A percentile compares a stretch with the other conserved stretches of the same genome.
These are phyloP conservation scores for Penicillium psychrosexuale DNA, from an alignment of 2,329 filamentous ascomycete genomes.

Conservation along the genomic window DNA sequence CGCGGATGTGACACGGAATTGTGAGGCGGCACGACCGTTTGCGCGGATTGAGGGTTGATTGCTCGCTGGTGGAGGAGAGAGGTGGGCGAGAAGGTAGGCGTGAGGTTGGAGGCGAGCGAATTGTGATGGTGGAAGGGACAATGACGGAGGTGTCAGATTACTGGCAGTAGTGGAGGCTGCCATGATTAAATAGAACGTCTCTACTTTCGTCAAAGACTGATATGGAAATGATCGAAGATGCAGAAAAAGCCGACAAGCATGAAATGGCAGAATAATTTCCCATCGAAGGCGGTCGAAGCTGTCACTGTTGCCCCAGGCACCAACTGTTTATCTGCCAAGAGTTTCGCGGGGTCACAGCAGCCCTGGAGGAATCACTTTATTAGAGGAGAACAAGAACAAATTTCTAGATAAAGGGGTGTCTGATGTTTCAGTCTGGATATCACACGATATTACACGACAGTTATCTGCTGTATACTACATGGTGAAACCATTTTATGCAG, in stretches of 20 bases:
- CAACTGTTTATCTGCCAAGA: not conserved
- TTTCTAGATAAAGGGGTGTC: not conserved
- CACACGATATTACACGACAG: not conserved
- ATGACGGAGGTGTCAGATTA: constrained; percentile 40
- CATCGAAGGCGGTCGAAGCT: constrained; percentile 23
- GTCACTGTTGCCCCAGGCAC: constrained; percentile 7
- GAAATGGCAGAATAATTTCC: constrained; percentile 25
- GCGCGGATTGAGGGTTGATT: constrained; percentile 63
- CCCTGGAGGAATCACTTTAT: not conserved
- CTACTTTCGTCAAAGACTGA: not conserved
- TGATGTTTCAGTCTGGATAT: not conserved
- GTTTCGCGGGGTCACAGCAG: not conserved
- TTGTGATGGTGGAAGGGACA: constrained; percentile 59
- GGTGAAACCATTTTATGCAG: not conserved
- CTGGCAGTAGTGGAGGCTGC: constrained; percentile 19
- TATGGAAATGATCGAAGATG: constrained; percentile 4
- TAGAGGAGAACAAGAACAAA: not conserved
- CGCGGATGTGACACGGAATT: constrained; percentile 69
- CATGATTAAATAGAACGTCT: constrained; percentile 17
- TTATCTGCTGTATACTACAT: not conserved
- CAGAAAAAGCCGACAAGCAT: constrained; percentile 18
- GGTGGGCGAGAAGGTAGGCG: constrained; percentile 84
- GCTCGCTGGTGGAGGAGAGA: constrained; percentile 57
- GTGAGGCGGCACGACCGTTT: constrained; percentile 70
- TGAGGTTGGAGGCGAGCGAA: constrained; percentile 89